Conservation (phyloP, 2,329 filamentous ascomycete genomes). For the Xylaria sp. region DNA sequence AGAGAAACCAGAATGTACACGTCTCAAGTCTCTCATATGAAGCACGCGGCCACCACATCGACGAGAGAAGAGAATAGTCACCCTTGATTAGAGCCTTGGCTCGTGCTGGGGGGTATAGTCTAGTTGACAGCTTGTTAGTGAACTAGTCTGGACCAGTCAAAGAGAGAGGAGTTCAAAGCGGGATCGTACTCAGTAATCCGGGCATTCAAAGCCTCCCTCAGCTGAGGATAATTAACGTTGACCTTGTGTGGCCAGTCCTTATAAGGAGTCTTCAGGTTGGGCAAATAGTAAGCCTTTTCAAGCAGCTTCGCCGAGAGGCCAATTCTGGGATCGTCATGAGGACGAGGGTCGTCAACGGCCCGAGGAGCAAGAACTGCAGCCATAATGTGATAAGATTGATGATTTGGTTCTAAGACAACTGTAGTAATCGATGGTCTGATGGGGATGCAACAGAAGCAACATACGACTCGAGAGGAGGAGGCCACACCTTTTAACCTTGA, state of each 20-base stretch:
- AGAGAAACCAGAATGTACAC: slow-evolving; percentile 21
- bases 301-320: neutral
- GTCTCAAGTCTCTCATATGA: slow-evolving; percentile 3
- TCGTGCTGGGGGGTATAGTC: slow-evolving; percentile 7
- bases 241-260: slow-evolving; percentile 1
- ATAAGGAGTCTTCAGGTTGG: neutral
- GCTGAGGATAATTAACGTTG: neutral
- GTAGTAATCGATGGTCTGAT: neutral
- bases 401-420: neutral
- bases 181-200: neutral
- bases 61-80: slow-evolving; percentile 12
- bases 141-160: neutral
- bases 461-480: neutral
- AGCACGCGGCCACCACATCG: slow-evolving; percentile 20
- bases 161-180: neutral
- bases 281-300: neutral
- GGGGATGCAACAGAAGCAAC: neutral
- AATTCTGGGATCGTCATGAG: slow-evolving; percentile 6
- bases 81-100: slow-evolving; percentile 10
- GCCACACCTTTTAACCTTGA: neutral
- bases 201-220: neutral
- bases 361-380: slow-evolving; percentile 1
- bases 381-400: neutral
- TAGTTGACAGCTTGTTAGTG: neutral
- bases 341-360: neutral